A percentile compares a stretch with the other conserved stretches of the same genome.
Evolutionary conservation across 108 stramenopile genomes (phyloP).

Genomic region (Conticribra guillardii): DNA sequence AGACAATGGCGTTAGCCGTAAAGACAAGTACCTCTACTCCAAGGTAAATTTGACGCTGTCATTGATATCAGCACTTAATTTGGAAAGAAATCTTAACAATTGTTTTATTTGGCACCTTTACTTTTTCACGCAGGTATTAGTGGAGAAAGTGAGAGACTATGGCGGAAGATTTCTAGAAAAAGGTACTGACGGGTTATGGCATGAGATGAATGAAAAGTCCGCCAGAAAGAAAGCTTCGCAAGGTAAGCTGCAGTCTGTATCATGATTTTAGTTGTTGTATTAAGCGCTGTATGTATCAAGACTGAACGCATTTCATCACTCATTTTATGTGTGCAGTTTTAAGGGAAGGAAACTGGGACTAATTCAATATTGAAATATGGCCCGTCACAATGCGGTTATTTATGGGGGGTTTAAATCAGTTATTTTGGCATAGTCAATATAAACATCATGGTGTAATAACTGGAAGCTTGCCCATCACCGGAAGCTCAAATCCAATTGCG

Average conservation of each 20-base stretch:
- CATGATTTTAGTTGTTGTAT: not conserved
- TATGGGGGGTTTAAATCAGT: no score
- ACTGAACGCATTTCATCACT: not conserved
- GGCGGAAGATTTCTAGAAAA: constrained; percentile 42
- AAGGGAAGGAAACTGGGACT: not conserved
- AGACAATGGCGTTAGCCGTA: constrained; percentile 5
- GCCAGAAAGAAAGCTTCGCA: constrained; percentile 44
- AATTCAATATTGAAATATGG: no score
- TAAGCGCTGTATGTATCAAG: no score
- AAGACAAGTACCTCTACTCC: constrained; percentile 21
- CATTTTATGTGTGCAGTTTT: not conserved
- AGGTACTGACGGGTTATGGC: constrained; percentile 27
- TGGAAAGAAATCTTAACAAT: not conserved
- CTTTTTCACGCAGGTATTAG: constrained; percentile 8
- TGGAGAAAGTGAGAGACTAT: constrained; percentile 32
- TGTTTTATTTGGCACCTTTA: not conserved
- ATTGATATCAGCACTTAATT: no score
- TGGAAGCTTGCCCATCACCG: no score
- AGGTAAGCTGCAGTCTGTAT: constrained; percentile 7
- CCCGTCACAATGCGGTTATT: no score
- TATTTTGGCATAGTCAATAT: no score
- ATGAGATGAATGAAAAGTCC: constrained; percentile 19
- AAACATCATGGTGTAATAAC: no score
- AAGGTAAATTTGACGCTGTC: not conserved
- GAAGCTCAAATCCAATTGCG: no score